Conservation (phyloP, 1,284 basidiomycete genomes). For the Moniliella sp. region DNA sequence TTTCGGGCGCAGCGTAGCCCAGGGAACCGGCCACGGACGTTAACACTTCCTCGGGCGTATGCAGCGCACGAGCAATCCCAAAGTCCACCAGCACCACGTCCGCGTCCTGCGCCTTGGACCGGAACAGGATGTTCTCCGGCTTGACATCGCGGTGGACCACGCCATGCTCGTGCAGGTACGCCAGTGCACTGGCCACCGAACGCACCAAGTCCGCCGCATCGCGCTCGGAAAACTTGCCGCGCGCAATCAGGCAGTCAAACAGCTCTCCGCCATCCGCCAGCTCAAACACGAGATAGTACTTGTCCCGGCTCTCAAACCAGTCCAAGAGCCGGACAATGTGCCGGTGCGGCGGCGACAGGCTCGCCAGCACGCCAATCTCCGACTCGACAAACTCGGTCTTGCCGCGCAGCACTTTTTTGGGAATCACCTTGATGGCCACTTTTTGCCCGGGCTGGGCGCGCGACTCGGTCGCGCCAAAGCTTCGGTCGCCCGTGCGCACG, state of each 20-base stretch:
- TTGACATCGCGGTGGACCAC: conserved; percentile 32
- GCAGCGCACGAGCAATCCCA: conserved; percentile 45
- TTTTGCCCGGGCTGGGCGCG: too few species aligned
- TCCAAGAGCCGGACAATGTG: too few species aligned
- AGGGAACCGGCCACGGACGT: conserved; percentile 66
- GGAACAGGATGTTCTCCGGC: conserved; percentile 76
- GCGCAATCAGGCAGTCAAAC: conserved; percentile 31
- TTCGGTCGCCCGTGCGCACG: too few species aligned
- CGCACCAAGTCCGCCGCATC: conserved; percentile 29
- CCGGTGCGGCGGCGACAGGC: too few species aligned
- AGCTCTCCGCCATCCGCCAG: conserved; percentile 34
- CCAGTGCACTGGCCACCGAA: conserved; percentile 21
- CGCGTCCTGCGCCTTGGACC: conserved; percentile 46
- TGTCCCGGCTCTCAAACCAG: too few species aligned
- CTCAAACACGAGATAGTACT: too few species aligned
- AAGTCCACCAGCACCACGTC: conserved; percentile 47
- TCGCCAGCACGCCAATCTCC: too few species aligned
- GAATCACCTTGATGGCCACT: too few species aligned
- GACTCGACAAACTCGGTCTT: too few species aligned
- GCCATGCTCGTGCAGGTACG: conserved; percentile 28
- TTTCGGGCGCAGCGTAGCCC: conserved; percentile 73
- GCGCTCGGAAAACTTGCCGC: conserved; percentile 28
- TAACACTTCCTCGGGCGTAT: conserved; percentile 54
- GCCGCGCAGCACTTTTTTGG: too few species aligned
- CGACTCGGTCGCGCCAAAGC: too few species aligned